These are phyloP conservation scores for Tricholoma matsutake DNA, from an alignment of 768 basidiomycete genomes.

Conservation along the genomic window DNA sequence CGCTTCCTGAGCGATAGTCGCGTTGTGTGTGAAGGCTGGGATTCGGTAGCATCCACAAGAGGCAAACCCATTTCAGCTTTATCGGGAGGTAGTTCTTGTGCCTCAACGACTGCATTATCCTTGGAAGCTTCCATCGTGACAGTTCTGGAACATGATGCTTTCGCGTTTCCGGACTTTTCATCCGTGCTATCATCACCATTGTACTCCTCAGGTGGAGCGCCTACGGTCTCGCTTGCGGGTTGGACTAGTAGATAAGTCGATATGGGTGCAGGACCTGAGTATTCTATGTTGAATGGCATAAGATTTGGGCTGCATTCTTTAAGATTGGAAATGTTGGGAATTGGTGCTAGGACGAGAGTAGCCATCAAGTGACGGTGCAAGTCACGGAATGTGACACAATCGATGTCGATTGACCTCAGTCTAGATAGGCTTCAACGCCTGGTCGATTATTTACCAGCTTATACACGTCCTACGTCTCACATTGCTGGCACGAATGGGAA, in stretches of 20 bases:
- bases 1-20: slow-evolving; percentile 11
- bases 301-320: slow-evolving; percentile 56
- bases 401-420: slow-evolving; percentile 67
- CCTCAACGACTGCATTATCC: not conserved
- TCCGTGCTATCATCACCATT: not conserved
- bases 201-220: slow-evolving; percentile 11
- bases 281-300: slow-evolving; percentile 80
- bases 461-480: slow-evolving; percentile 81
- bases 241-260: slow-evolving; percentile 70
- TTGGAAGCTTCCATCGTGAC: not conserved
- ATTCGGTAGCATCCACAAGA: not conserved
- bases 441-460: slow-evolving; percentile 48
- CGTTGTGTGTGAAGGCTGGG: not conserved
- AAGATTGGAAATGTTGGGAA: not conserved
- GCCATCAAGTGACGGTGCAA: too few relatives aligned
- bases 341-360: not conserved
- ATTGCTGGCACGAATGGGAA: slow-evolving; percentile 97
- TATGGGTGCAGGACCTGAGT: slow-evolving; percentile 69
- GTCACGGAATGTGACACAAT: too few relatives aligned
- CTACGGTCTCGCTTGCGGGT: slow-evolving; percentile 31
- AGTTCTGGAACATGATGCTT: not conserved
- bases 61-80: not conserved
- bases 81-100: not conserved
- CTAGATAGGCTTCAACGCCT: slow-evolving; percentile 57
- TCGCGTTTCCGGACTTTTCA: not conserved